These are phyloP conservation scores for Anethum foeniculum DNA, from an alignment of 140 eudicot species.

Conservation along the genomic window DNA sequence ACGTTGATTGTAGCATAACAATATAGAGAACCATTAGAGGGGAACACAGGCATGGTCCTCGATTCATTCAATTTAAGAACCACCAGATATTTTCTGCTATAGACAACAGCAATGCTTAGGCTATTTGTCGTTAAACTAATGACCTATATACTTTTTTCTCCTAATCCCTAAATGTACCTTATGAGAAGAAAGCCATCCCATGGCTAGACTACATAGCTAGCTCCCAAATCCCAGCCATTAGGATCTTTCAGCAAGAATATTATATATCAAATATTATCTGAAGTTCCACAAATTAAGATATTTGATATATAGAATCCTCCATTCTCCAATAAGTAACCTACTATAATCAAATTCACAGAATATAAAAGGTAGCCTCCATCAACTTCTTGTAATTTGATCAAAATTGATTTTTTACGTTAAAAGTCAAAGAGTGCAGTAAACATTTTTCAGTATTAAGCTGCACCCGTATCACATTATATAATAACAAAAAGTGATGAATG, in stretches of 20 bases:
- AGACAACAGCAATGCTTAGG: not conserved
- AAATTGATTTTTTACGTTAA: conserved; percentile 9
- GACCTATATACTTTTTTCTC: not conserved
- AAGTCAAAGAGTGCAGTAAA: not conserved
- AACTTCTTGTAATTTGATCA: conserved; percentile 4
- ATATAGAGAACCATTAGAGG: not conserved
- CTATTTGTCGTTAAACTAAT: not conserved
- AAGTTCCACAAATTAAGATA: not conserved
- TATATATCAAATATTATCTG: not conserved
- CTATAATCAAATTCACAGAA: not conserved
- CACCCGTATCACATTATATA: conserved; percentile 21
- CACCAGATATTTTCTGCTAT: not conserved
- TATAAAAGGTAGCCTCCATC: not conserved
- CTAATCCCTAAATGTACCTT: not conserved
- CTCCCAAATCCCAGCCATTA: not conserved
- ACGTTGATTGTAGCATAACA: not conserved
- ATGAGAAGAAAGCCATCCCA: not conserved
- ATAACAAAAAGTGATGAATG: conserved; percentile 43
- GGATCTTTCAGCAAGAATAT: not conserved
- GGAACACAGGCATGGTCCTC: not conserved
- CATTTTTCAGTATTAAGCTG: conserved; percentile 1
- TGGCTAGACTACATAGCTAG: not conserved
- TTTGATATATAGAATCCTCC: not conserved
- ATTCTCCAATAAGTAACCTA: not conserved
- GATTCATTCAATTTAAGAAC: not conserved